Percentiles rank a stretch among this genome's conserved stretches.
phyloP scores from a whole-genome alignment of 768 basidiomycete species.

The Epithele typhae region DNA sequence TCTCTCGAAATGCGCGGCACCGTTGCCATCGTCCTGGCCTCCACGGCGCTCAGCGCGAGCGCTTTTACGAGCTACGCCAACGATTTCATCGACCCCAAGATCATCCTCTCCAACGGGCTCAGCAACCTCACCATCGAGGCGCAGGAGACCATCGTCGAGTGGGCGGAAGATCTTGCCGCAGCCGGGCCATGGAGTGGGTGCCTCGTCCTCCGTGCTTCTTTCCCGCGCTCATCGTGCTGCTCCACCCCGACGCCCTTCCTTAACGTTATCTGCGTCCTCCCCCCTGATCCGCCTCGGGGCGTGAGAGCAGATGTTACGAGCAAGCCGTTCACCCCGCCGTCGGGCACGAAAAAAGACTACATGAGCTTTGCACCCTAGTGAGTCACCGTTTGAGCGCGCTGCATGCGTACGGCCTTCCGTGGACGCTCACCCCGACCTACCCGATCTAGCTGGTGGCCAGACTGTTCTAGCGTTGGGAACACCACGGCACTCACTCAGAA shows the following conservation, averaged over 20 bases:
- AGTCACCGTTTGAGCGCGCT: conserved; percentile 14
- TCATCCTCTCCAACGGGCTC: conserved; percentile 40
- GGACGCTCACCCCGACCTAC: not conserved
- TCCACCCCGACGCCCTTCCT: too few relatives aligned
- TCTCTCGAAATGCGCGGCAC: not conserved
- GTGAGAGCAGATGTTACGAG: conserved; percentile 48
- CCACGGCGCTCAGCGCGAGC: conserved; percentile 2
- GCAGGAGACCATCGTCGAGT: conserved; percentile 39
- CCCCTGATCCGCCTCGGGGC: too few relatives aligned
- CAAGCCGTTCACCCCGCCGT: conserved; percentile 44
- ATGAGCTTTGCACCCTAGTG: conserved; percentile 73
- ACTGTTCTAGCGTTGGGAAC: conserved; percentile 55
- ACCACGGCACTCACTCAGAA: conserved; percentile 50
- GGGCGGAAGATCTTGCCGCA: conserved; percentile 41
- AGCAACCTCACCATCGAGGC: conserved; percentile 40
- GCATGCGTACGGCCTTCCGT: not conserved
- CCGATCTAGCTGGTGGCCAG: conserved; percentile 51
- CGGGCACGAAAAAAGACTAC: conserved; percentile 56
- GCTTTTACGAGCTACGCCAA: conserved; percentile 45
- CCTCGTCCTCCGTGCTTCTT: too few relatives aligned
- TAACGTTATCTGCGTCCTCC: too few relatives aligned
- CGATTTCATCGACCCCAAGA: conserved; percentile 51
- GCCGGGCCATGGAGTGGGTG: conserved; percentile 55
- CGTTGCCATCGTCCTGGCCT: not conserved
- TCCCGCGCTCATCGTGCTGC: too few relatives aligned